A percentile compares a stretch with the other conserved stretches of the same genome.
Evolutionary conservation across 208 protist genomes (phyloP).

Genomic region (Trypanosoma congolense): DNA sequence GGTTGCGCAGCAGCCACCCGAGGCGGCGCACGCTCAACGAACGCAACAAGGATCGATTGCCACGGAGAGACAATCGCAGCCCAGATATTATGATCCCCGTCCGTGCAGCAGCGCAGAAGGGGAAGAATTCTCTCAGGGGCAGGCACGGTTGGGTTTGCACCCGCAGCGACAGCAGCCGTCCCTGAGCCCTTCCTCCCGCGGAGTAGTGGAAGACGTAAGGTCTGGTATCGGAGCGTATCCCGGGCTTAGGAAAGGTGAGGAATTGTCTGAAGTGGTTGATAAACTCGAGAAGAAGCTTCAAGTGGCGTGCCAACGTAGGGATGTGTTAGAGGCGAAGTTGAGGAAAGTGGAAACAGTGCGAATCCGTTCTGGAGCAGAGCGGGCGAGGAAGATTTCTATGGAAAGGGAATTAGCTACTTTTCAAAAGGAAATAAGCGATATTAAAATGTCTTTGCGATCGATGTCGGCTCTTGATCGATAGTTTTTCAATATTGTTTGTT

Average conservation of each 20-base stretch:
- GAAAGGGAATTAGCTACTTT: conserved; percentile 41
- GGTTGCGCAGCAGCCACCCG: background rate
- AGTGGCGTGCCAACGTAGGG: conserved; percentile 41
- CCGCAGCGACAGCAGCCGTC: background rate
- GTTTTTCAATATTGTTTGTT: too few species aligned
- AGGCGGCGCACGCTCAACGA: background rate
- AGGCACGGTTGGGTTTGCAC: background rate
- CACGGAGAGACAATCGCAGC: too few species aligned
- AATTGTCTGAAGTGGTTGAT: conserved; percentile 21
- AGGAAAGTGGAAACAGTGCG: conserved; percentile 54
- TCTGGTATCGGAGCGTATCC: background rate
- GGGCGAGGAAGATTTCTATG: conserved; percentile 35
- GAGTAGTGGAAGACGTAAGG: background rate
- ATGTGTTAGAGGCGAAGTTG: conserved; percentile 48
- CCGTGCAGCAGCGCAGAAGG: too few species aligned
- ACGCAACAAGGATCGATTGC: background rate
- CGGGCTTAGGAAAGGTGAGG: background rate
- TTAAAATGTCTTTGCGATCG: conserved; percentile 49
- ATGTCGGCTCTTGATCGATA: conserved; percentile 18
- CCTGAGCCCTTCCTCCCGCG: background rate
- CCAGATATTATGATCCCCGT: too few species aligned
- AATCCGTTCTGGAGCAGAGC: conserved; percentile 43
- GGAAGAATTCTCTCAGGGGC: background rate
- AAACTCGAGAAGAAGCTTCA: conserved; percentile 52
- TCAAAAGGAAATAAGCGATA: conserved; percentile 47